Conservation (phyloP, 139 green algal species). For the Prasinococcaceae sp. region DNA sequence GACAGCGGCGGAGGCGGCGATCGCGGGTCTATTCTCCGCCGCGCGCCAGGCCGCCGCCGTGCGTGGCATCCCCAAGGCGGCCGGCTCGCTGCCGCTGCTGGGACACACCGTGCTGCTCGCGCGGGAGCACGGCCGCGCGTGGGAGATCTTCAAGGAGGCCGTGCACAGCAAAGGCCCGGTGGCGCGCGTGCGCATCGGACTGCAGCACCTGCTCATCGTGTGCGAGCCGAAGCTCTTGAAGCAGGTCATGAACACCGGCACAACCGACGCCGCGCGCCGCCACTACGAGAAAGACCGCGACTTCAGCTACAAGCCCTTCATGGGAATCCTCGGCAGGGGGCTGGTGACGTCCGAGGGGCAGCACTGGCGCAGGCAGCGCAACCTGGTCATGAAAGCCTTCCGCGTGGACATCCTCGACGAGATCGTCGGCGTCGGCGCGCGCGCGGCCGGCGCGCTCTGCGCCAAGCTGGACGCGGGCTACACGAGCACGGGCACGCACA, state of each 20-base stretch:
- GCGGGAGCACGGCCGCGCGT: no score
- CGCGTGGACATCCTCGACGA: constrained; percentile 78
- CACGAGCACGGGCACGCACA: constrained; percentile 25
- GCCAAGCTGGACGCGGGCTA: constrained; percentile 56
- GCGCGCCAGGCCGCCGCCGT: no score
- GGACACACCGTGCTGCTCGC: no score
- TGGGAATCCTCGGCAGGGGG: constrained; percentile 78
- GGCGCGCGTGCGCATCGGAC: no score
- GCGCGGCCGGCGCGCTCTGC: constrained; percentile 47
- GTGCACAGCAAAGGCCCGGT: no score
- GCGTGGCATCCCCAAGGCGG: no score
- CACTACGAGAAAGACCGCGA: constrained; percentile 12
- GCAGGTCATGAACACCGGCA: constrained; percentile 6
- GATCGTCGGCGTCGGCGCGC: constrained; percentile 61
- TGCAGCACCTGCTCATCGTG: constrained; percentile 18
- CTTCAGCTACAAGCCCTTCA: constrained; percentile 56
- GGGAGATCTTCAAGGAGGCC: no score
- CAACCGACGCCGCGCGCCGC: background rate
- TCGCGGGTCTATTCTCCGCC: no score
- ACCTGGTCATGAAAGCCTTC: constrained; percentile 68
- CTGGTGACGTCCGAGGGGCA: constrained; percentile 77
- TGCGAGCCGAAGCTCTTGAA: constrained; percentile 14
- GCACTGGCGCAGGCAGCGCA: constrained; percentile 77
- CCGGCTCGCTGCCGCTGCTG: no score
- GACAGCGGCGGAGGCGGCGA: no score